Base-by-base conservation (phyloP, 345 rosid genomes). In the Salix koriyanagi region DNA sequence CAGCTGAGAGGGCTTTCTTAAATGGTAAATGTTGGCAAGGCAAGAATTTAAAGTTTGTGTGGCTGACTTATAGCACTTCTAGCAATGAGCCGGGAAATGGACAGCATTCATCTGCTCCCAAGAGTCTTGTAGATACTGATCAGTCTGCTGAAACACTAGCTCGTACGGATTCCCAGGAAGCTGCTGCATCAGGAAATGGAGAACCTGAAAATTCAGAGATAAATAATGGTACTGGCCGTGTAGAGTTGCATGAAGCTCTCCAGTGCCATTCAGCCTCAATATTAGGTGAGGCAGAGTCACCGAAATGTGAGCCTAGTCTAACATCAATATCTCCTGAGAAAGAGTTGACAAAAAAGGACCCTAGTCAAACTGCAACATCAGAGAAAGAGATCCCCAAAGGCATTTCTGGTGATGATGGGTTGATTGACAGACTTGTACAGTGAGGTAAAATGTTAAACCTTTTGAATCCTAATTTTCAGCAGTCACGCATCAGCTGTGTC, bases 21-120 rank as follows among this genome's bases (percentile, higher is more conserved):
- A 89, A 90, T 81, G 96, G 88, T 80, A 96, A 92, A 83, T 83
- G 84, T 77, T 96, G 98, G 98, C 83, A 87, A 85, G 95, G 91
- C 76, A 87, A 90, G 72, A 80, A 69, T 75, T 83, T 96, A 88
- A 90, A 86, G 87, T 86, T 93, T 64, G 70, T 37, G 54, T 96
- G 99, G 99, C 74, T 84, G 83, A 82, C 81, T 69, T 84, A 87
- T 48, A 83, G 78, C 69, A 73, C 82, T 73, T 78, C 87, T 67
- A 56, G 75, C 79, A 83, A 79, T 72, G 83, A 75, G 69, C 39
- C 36, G 25, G 67, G 76, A 72, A 67, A 77, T 80, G 84, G 67
- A 79, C 86, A 80, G 70, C 85, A 81, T 68, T 12, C 77, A 10
- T 41, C 87, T 64, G 62, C 79, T 21, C 48, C 72, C 5, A 83